Evolutionary conservation across 495 filamentous ascomycete species (phyloP).

Genomic region (Xylaria bambusicola): DNA sequence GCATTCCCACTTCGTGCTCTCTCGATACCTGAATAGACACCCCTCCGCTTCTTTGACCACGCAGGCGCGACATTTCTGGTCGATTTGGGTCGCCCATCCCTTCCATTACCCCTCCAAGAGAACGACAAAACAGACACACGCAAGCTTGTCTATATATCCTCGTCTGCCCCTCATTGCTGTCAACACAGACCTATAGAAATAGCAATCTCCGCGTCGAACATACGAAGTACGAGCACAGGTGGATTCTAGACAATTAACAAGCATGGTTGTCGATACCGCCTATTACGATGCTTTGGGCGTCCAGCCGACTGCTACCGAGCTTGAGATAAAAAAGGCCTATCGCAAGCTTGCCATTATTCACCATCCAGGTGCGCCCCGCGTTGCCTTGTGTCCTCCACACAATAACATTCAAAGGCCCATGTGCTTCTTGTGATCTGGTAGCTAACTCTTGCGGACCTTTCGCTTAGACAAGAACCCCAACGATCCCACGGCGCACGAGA

Average conservation of each 20-base stretch:
- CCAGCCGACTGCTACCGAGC: conserved; percentile 81
- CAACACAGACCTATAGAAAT: no score
- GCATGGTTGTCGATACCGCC: conserved; percentile 80
- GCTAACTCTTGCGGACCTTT: conserved; percentile 15
- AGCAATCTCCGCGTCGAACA: no score
- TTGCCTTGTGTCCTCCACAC: background rate
- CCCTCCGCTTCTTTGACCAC: background rate
- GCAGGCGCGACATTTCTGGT: no score
- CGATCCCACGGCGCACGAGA: conserved; percentile 88
- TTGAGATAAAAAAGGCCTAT: conserved; percentile 99
- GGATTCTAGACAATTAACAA: background rate
- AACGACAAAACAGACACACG: background rate
- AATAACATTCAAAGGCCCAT: background rate
- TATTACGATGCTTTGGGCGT: conserved; percentile 94
- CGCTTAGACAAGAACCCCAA: conserved; percentile 93
- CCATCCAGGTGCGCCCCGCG: conserved; percentile 52
- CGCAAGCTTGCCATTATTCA: conserved; percentile 85
- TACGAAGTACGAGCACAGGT: no score
- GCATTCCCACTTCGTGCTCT: background rate
- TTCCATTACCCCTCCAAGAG: background rate
- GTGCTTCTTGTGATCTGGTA: background rate
- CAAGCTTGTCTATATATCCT: background rate
- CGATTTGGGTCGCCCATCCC: background rate
- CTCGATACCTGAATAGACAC: background rate
- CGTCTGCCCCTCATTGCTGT: background rate